Conservation (phyloP, 2,329 filamentous ascomycete species). For the Diaporthe destruens region DNA sequence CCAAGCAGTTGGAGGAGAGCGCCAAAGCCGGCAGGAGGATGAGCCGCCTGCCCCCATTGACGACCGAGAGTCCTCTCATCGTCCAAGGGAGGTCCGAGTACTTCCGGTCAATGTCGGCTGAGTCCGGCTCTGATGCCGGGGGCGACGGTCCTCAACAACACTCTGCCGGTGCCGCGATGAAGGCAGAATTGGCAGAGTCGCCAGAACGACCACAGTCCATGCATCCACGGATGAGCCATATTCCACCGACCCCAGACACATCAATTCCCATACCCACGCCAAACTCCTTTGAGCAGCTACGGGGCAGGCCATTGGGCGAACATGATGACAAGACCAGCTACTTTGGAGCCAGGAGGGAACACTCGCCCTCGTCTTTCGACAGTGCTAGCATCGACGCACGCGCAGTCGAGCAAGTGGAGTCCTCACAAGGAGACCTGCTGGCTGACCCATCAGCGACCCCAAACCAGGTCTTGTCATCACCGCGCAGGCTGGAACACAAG, state of each 20-base stretch:
- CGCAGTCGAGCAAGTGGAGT: constrained; percentile 36
- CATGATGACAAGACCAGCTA: constrained; percentile 56
- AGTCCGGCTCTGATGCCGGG: constrained; percentile 64
- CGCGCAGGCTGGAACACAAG: constrained; percentile 58
- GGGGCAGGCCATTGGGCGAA: constrained; percentile 56
- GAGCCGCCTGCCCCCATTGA: constrained; percentile 86
- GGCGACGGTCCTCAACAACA: constrained; percentile 53
- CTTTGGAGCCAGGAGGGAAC: constrained; percentile 69
- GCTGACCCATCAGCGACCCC: constrained; percentile 53
- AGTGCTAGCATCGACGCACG: constrained; percentile 45
- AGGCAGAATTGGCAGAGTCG: constrained; percentile 70
- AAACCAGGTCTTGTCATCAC: constrained; percentile 54
- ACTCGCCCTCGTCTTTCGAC: constrained; percentile 68
- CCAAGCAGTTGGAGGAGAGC: constrained; percentile 86
- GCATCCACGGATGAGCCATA: constrained; percentile 79
- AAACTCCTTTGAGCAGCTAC: constrained; percentile 55
- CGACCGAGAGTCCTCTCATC: constrained; percentile 84
- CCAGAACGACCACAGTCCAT: constrained; percentile 76
- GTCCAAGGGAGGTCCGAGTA: constrained; percentile 82
- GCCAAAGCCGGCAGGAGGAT: constrained; percentile 80
- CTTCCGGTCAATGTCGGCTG: constrained; percentile 80
- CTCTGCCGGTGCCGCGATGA: constrained; percentile 61
- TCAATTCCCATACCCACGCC: constrained; percentile 59
- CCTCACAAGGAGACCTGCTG: constrained; percentile 50
- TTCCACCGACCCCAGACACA: constrained; percentile 64